Evolutionary conservation across 2,329 filamentous ascomycete genomes (phyloP), one percentile per base, ranked within the genome.

Genomic region (Fusarium cyanostomum): DNA sequence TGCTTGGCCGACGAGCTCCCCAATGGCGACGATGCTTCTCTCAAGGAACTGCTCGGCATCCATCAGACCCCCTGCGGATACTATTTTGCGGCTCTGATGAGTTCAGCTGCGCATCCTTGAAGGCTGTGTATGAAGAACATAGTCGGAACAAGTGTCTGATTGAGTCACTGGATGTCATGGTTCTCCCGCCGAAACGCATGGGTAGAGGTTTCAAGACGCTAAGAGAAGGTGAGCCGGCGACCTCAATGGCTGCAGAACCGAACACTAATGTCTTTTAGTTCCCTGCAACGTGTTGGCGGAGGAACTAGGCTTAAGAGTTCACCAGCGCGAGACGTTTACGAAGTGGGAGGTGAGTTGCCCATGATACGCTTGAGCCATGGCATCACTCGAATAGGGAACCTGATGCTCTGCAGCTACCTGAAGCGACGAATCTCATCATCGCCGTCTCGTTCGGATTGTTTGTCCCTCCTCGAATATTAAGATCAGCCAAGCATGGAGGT

Each of bases 401-500:
- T 69, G 30, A 59, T 27, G 30, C 13, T 10, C 16, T 16, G 26
- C 64, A 89, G 83, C 82, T 89, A 30, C 89, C 89, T 0, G 71
- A 73, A 38, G 72, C 80, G 4, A 87, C 88, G 66, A 93, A 97
- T 74, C 81, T 99, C 56, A 85, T 99, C 67, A 82, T 98, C 41
- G 94, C 94, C 43, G 95, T 98, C 5, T 98, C 95, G 0, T 99
- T 98, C 77, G 95, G 95, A 4, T 84, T 97, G 8, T 90, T 97
- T 60, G 89, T 99, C 1, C 95, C 95, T 1, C 83, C 84, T 1
- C 84, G 92, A 5, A 86, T 98, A 13, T 81, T 99, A 18, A 79
- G 80, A 18, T 79, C 79, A 1, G 86, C 91, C 21, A 86, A 85
- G 68, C 97, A 96, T 77, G 94, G 94, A 38, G 95, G 95, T 0